Conservation (phyloP, 331 rosid species). For the Rosa hybrid region DNA sequence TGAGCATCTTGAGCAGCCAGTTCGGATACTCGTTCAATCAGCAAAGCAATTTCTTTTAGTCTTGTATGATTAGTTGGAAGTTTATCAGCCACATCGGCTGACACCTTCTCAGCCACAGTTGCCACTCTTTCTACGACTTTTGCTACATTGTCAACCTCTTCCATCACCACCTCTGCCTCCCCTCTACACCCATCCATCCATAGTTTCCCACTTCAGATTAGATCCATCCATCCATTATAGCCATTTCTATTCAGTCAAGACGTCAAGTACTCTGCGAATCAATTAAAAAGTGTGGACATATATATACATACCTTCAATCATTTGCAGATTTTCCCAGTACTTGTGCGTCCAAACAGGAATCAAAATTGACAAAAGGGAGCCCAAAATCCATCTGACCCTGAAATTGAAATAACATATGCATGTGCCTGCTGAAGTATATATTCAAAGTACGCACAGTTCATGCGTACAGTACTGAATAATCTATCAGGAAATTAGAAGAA, state of each 20-base stretch:
- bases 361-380: constrained; percentile 42
- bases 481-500: neutral
- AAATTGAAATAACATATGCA: constrained; percentile 6
- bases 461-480: neutral
- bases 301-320: constrained; percentile 41
- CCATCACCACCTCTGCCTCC: constrained; percentile 50
- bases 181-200: constrained; percentile 39
- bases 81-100: constrained; percentile 46
- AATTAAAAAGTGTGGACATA: too few species aligned
- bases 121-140: constrained; percentile 58
- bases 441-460: neutral
- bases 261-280: too few species aligned
- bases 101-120: constrained; percentile 40
- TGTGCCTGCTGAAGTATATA: neutral
- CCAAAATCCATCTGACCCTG: constrained; percentile 71
- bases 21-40: constrained; percentile 48
- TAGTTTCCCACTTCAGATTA: neutral
- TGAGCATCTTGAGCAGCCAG: constrained; percentile 58
- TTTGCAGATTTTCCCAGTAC: constrained; percentile 38
- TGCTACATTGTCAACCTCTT: constrained; percentile 53
- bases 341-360: constrained; percentile 47
- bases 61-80: constrained; percentile 36
- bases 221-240: neutral
- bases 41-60: constrained; percentile 34
- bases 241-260: neutral